Conservation (phyloP, 2,329 filamentous ascomycete species). For the Aschersonia sp. region DNA sequence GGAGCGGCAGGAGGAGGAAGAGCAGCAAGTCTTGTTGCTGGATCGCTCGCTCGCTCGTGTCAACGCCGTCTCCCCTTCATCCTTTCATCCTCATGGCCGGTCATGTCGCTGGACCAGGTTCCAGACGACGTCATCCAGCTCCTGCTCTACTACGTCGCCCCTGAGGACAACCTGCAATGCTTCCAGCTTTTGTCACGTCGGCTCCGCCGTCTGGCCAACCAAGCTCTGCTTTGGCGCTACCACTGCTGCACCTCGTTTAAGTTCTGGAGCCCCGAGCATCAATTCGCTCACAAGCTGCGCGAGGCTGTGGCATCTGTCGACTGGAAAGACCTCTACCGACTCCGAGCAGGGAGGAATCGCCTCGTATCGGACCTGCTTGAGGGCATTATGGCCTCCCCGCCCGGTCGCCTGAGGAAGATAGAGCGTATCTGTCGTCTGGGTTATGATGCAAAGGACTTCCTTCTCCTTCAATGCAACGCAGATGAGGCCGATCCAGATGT, state of each 20-base stretch:
- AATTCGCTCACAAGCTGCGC: conserved; percentile 40
- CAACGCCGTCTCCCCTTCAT: background rate
- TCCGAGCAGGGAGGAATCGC: conserved; percentile 37
- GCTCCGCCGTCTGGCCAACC: conserved; percentile 51
- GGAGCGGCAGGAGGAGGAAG: too few relatives aligned
- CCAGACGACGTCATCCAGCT: conserved; percentile 78
- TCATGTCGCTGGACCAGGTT: conserved; percentile 31
- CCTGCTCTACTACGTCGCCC: conserved; percentile 52
- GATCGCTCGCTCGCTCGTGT: background rate
- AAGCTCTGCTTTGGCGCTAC: conserved; percentile 65
- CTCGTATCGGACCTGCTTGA: conserved; percentile 43
- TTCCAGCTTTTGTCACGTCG: conserved; percentile 45
- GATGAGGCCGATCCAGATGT: conserved; percentile 53
- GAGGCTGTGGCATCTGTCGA: conserved; percentile 40
- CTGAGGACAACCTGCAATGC: conserved; percentile 33
- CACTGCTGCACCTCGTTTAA: conserved; percentile 57
- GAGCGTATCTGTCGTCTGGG: conserved; percentile 58
- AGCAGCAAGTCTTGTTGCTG: background rate
- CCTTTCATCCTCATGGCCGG: conserved; percentile 7
- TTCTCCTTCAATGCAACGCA: conserved; percentile 50
- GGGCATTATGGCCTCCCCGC: conserved; percentile 55
- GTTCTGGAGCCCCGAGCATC: conserved; percentile 60
- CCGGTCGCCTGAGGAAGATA: conserved; percentile 54
- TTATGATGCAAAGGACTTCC: conserved; percentile 78
- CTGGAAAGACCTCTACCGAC: conserved; percentile 60